Percentiles rank a stretch among this genome's conserved stretches.
phyloP scores from a whole-genome alignment of 73 alveolate genomes.

The Paramecium caudatum region DNA sequence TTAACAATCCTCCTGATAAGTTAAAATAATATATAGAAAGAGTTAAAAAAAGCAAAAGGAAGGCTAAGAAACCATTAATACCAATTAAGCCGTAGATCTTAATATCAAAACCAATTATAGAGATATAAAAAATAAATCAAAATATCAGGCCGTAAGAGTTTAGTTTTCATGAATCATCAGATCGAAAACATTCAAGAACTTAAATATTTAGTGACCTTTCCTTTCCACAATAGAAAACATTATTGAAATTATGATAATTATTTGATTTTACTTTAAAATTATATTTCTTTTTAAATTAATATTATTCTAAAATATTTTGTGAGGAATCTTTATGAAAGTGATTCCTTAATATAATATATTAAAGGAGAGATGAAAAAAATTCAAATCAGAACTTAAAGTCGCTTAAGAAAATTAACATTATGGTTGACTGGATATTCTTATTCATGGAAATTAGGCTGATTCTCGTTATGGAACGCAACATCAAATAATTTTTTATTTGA shows the following conservation, averaged over 20 bases:
- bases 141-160: not conserved
- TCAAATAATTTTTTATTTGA: no score
- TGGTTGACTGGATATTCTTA: no score
- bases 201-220: not conserved
- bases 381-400: no score
- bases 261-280: no score
- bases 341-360: no score
- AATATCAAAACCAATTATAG: not conserved
- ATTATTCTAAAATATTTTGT: no score
- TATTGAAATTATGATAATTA: slow-evolving; percentile 1
- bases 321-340: no score
- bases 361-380: no score
- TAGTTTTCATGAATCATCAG: not conserved
- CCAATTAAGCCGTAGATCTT: not conserved
- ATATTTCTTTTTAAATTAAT: no score
- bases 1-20: slow-evolving; percentile 42
- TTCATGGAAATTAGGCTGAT: no score
- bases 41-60: slow-evolving; percentile 25
- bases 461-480: no score
- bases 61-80: slow-evolving; percentile 12
- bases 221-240: not conserved
- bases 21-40: slow-evolving; percentile 5
- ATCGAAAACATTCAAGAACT: not conserved
- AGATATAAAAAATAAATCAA: not conserved
- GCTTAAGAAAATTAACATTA: no score